Percentiles rank a stretch among this genome's conserved stretches.
These are phyloP conservation scores for Aspergillus sp. DNA, from an alignment of 2,329 filamentous ascomycete genomes.

Conservation along the genomic window DNA sequence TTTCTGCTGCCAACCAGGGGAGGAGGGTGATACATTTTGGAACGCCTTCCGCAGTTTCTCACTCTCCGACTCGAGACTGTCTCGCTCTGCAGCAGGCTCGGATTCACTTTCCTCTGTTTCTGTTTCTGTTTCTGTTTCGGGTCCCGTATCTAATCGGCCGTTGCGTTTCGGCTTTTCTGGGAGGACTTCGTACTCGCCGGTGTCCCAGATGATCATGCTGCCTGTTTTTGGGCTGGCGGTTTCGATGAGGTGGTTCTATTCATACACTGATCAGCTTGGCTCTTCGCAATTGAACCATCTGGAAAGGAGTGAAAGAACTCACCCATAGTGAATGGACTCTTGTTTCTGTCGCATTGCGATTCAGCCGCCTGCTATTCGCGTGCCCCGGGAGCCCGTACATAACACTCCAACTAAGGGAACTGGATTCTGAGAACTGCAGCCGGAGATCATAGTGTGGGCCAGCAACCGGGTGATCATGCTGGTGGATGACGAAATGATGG, in stretches of 20 bases:
- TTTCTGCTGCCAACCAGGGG: not conserved
- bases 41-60: constrained; percentile 55
- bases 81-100: not conserved
- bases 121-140: constrained; percentile 38
- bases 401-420: constrained; percentile 63
- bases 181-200: constrained; percentile 58
- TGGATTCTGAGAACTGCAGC: constrained; percentile 67
- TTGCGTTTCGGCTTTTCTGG: constrained; percentile 34
- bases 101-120: constrained; percentile 22
- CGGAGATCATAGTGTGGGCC: constrained; percentile 69
- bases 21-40: constrained; percentile 31
- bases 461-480: constrained; percentile 70
- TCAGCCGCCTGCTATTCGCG: constrained; percentile 54
- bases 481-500: constrained; percentile 67
- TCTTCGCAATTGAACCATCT: not conserved
- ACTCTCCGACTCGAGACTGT: constrained; percentile 27
- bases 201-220: constrained; percentile 64
- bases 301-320: constrained; percentile 17
- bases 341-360: constrained; percentile 63
- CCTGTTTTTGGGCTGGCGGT: constrained; percentile 56
- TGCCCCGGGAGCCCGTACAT: constrained; percentile 64
- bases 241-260: constrained; percentile 61
- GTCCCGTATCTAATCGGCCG: constrained; percentile 24
- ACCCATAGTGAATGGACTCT: constrained; percentile 62
- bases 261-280: not conserved